Evolutionary conservation across 2,329 filamentous ascomycete species (phyloP).

Genomic region (Knoxdaviesia proteae): DNA sequence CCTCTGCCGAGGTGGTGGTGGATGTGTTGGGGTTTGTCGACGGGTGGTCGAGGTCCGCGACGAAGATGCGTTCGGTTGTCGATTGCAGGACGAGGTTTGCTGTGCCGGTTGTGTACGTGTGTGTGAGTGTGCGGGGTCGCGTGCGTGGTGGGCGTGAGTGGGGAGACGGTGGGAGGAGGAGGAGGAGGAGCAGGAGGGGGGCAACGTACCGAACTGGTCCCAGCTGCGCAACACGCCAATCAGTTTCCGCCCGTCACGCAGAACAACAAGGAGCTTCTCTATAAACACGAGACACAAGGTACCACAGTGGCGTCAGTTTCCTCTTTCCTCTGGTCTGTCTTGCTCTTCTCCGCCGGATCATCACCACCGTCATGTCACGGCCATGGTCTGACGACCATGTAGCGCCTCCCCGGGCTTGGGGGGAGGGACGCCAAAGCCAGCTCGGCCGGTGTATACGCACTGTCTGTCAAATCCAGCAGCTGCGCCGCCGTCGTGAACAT

Average conservation of each 20-base stretch:
- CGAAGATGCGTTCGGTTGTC: constrained; percentile 75
- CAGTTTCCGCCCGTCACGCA: constrained; percentile 85
- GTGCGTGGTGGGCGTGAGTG: background rate
- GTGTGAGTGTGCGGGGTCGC: background rate
- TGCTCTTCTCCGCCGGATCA: background rate
- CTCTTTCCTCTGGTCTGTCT: background rate
- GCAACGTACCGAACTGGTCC: constrained; percentile 78
- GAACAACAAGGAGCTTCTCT: constrained; percentile 88
- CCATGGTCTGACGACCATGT: too few relatives aligned
- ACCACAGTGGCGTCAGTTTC: background rate
- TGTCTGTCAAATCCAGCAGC: constrained; percentile 88
- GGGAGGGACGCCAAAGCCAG: too few relatives aligned
- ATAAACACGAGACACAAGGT: constrained; percentile 5
- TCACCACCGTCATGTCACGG: background rate
- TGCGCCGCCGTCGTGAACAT: constrained; percentile 98
- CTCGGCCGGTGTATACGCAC: constrained; percentile 30
- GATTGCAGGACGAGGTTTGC: constrained; percentile 90
- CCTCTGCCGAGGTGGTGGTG: constrained; percentile 13
- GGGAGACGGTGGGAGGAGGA: constrained; percentile 1
- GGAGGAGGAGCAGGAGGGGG: constrained; percentile 2
- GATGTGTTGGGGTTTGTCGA: constrained; percentile 16
- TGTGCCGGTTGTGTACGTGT: constrained; percentile 19
- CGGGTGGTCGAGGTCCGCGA: constrained; percentile 8
- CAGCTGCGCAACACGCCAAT: constrained; percentile 84
- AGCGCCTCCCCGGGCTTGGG: too few relatives aligned